Evolutionary conservation across 257 asterid genomes (phyloP).

Genomic region (Nicotiana otophora): DNA sequence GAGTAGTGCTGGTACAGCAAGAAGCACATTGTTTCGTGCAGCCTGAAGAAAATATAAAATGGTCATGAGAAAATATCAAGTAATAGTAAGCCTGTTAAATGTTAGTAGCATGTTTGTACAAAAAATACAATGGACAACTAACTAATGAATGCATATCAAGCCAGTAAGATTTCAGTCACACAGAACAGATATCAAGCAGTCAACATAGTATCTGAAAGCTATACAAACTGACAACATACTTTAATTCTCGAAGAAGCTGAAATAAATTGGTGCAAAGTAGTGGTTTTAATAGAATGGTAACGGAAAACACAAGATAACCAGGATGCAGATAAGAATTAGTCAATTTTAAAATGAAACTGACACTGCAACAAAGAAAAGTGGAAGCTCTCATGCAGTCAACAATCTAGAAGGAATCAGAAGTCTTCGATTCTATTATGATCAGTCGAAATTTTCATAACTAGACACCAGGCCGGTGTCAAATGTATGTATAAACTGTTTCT

Average conservation of each 20-base stretch:
- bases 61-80: neutral
- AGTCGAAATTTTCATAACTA: neutral
- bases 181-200: neutral
- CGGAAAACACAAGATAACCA: neutral
- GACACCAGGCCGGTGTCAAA: neutral
- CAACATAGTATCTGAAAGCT: neutral
- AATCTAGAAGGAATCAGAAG: neutral
- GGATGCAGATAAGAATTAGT: neutral
- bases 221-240: neutral
- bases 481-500: neutral
- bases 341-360: neutral
- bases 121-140: constrained; percentile 7
- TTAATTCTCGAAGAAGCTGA: neutral
- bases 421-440: neutral
- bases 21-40: constrained; percentile 73
- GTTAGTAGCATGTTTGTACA: neutral
- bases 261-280: neutral
- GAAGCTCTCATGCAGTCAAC: neutral
- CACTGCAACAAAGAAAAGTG: neutral
- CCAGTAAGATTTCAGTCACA: neutral
- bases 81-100: neutral
- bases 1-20: constrained; percentile 90
- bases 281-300: neutral
- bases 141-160: neutral
- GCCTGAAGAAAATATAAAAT: constrained; percentile 52